Conservation (phyloP, 1,139 yeast species). For the Candida dubliniensis region DNA sequence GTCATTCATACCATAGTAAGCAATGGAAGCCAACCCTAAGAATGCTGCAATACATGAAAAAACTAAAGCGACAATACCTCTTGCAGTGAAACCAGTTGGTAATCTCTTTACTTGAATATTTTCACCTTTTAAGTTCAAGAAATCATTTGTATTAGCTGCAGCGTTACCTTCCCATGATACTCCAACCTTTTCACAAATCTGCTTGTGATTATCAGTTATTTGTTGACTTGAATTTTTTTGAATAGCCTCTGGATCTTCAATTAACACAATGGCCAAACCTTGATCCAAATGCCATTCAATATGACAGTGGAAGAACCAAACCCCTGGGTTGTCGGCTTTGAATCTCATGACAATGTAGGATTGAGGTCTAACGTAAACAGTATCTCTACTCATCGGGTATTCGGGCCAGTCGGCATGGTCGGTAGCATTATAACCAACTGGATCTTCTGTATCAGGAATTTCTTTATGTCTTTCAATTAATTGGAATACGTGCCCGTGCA, state of each 20-base stretch:
- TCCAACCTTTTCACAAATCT: constrained; percentile 46
- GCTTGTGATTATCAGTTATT: constrained; percentile 45
- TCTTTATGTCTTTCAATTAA: constrained; percentile 59
- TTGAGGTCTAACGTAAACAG: constrained; percentile 61
- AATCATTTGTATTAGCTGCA: constrained; percentile 57
- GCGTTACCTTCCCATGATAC: constrained; percentile 62
- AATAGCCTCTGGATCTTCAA: constrained; percentile 69
- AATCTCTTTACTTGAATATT: constrained; percentile 54
- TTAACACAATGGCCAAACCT: constrained; percentile 70
- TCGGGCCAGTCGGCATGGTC: constrained; percentile 59
- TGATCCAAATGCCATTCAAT: constrained; percentile 93
- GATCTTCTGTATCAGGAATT: constrained; percentile 46
- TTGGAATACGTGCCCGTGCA: constrained; percentile 86
- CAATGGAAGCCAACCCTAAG: constrained; percentile 56
- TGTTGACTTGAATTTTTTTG: constrained; percentile 36
- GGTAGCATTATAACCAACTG: constrained; percentile 47
- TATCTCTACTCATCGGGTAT: constrained; percentile 64
- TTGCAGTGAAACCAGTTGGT: constrained; percentile 67
- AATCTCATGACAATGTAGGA: constrained; percentile 68
- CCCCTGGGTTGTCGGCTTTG: constrained; percentile 82
- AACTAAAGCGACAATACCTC: constrained; percentile 64
- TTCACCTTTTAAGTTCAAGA: constrained; percentile 58
- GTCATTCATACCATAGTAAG: constrained; percentile 66
- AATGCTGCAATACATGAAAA: constrained; percentile 59
- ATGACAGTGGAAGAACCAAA: constrained; percentile 93